Base-by-base conservation (phyloP, 75 land plant species). In the Gnetum montanum region DNA sequence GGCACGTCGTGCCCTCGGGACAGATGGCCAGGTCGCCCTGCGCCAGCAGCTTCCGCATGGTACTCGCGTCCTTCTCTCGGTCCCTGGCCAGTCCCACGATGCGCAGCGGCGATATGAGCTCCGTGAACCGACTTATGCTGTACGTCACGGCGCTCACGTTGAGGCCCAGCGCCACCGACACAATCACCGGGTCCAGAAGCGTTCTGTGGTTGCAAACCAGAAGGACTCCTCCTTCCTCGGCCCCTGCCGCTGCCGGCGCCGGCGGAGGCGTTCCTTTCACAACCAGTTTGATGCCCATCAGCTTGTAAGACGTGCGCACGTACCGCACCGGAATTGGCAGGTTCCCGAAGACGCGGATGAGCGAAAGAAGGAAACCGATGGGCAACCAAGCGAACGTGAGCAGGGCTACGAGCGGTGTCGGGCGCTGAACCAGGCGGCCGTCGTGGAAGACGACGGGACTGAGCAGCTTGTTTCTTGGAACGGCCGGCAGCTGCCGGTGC, bases 1-100 rank as follows among this genome's bases (percentile, higher is more conserved):
- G 46, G 59, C 98, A 93, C 0, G 98, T 93, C 0, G 98, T 93
- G 5, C 98, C 98, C 49, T 93, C 98, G 1, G 98, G 98, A 51
- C 95, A 93, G 12, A 93, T 80, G 10, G 77, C 81, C 18, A 93
- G 40, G 58, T 93, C 89, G 7, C 85, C 98, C 45, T 84, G 77
- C 37, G 71, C 71, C 12, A 93, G 76, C 38, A 88, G 29, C 0
- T 53, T 43, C 56, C 68, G 71, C 43, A 93, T 84, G 51, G 69
- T 52, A 0, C 59, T 64, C 0, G 98, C 95, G 34, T 93, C 98
- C 41, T 64, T 73, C n/a, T 76, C 74, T 0, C 95, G 66, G 44
- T 85, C 79, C 49, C 98, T 44, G 0, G 90, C 66, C 37, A 93
- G 64, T 0, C 81, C 81, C 40, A 90, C 88, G 0, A 84, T 78